Base-by-base conservation (phyloP, 768 basidiomycete genomes). In the Suillus brevipes region DNA sequence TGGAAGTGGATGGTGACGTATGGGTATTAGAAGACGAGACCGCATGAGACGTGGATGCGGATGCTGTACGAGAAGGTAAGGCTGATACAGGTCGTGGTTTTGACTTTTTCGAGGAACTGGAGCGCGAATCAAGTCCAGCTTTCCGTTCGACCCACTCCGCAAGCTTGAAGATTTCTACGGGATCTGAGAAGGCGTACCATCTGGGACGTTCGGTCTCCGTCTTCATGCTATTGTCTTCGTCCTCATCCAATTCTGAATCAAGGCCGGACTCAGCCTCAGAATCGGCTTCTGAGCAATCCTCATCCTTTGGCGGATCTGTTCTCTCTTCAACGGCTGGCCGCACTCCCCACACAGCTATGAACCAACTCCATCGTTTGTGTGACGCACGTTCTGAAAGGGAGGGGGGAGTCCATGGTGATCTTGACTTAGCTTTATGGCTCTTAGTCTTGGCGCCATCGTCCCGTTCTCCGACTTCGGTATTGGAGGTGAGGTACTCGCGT, bases 181-280 rank as follows among this genome's bases (percentile, higher is more conserved):
- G 85, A 10, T 89, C 81, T 78, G 82, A 84, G 75, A 93, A 88
- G 14, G 83, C 89, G 89, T 91, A 92, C 92, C 92, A 94, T n/a
- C 58, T 40, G 18, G 58, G 25, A 59, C 25, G 10, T 42, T 59
- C 58, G 12, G 16, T 40, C 36, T 40, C 38, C n/a, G 4, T 18
- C 37, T 25, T 58, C 7, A 5, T 77, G 78, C 61, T 87, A 84
- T 3, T 70, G 13, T 78, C 78, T 5, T 78, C 74, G 2, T 82
- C 78, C 0, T 68, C 72, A 2, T 65, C 65, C 1, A 71, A 76
- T 0, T 73, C 74, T 20, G 64, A 61, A 14, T 76, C 78, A 2
- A 72, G 72, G 20, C 70, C 72, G 6, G 38, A 42, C 25, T 68
- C 65, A 9, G 65, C 36, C 10, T 78, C 74, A 70, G 65, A 37